Base-by-base conservation (phyloP, 1,284 basidiomycete genomes). In the Ceratobasidium sp. region DNA sequence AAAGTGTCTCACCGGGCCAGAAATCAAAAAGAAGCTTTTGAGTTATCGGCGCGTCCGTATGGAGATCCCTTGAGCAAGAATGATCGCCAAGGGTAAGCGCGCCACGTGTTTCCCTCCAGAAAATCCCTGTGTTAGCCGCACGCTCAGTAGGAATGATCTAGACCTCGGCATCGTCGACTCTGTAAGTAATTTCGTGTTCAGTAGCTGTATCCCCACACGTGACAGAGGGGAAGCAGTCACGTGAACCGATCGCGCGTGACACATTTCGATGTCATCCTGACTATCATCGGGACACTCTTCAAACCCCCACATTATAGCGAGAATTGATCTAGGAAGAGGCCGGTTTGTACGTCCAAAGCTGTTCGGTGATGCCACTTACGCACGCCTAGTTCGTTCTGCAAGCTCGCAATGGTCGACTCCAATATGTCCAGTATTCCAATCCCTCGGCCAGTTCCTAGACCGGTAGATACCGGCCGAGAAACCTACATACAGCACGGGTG, bases 401-500 rank as follows among this genome's bases (percentile, higher is more conserved):
- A 38, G 35, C 18, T n/a, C 38, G 20, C 8, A 57, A 57, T 41
- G 50, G 67, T 46, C 23, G 55, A 71, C 23, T 35, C 30, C 4
- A 16, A 30, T 6, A 71, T 71, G 69, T 59, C 69, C 14, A 60
- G 10, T n/a, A 54, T 71, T 46, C 30, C 69, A 14, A 52, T 75
- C 38, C 59, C 71, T n/a, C 60, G 55, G 8, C 46, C 64, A 33
- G 64, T 66, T 48, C 64, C 44, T 41, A 48, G 64, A 27, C 14
- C 33, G 48, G 6, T 41, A 27, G 33, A 71, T 23, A 60, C 46
- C 20, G 48, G n/a, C 30, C 60, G 50, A 65, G 80, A 81, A 57
- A 83, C 82, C 14, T 86, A 84, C 81, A 79, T 82, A 50, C 77
- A 82, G 55, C 82, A 84, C 79, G 83, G 85, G 6, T 84, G 83